phyloP scores from a whole-genome alignment of 345 rosid genomes.

The Gynandropsis gynandra region DNA sequence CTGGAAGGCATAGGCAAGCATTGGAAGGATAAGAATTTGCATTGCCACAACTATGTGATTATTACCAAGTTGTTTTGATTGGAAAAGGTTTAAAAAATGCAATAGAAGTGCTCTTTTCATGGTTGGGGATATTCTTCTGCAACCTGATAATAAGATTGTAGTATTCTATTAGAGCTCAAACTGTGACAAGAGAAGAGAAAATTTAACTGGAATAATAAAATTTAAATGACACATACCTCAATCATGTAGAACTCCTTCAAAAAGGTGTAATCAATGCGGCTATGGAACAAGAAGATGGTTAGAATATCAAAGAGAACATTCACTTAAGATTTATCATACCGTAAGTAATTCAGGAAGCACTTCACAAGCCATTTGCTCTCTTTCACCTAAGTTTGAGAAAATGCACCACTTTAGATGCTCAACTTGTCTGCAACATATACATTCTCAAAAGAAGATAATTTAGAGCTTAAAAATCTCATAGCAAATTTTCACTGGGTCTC shows the following conservation, averaged over 20 bases:
- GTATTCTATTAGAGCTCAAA: conserved; percentile 17
- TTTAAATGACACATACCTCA: conserved; percentile 51
- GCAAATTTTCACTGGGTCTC: neutral
- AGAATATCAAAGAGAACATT: conserved; percentile 90
- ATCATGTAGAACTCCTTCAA: conserved; percentile 95
- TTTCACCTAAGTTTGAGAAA: conserved; percentile 57
- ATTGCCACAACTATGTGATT: conserved; percentile 91
- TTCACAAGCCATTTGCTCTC: conserved; percentile 99
- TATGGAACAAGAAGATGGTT: conserved; percentile 79
- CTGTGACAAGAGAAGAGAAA: conserved; percentile 9
- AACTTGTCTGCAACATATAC: conserved; percentile 9
- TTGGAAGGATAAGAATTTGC: conserved; percentile 99
- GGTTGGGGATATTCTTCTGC: conserved; percentile 88
- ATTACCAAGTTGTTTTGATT: conserved; percentile 84
- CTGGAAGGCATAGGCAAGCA: conserved; percentile 96
- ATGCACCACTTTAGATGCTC: conserved; percentile 15
- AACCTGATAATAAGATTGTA: conserved; percentile 46
- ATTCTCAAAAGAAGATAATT: conserved; percentile 14
- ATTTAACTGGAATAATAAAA: neutral
- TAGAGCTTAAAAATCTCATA: conserved; percentile 6
- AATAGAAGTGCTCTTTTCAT: conserved; percentile 80
- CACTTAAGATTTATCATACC: conserved; percentile 75
- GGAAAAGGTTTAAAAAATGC: conserved; percentile 87
- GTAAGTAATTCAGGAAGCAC: conserved; percentile 85
- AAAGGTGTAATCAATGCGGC: conserved; percentile 95